Base-by-base conservation (phyloP, 169 alveolate species). In the Eimeria brunetti region DNA sequence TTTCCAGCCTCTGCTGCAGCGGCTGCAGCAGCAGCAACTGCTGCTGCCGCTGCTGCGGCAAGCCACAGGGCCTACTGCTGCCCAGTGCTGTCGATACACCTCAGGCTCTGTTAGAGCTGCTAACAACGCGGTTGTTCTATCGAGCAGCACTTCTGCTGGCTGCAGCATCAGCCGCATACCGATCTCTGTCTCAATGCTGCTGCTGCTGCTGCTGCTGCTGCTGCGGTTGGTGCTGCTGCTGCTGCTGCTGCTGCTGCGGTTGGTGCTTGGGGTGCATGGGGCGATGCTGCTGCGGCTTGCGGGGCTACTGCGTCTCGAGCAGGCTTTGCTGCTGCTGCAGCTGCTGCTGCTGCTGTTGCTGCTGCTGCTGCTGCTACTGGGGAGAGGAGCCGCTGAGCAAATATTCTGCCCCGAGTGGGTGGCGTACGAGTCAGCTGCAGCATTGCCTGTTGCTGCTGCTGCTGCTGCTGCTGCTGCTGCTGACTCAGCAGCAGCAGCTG, bases 201-300 rank as follows among this genome's bases (percentile, higher is more conserved):
- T 83, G 90, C 90, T 83, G 90, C 76, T 83, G 69, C 88, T 46
- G 58, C 62, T 49, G 90, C 88, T 78, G 88, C 90, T 83, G 90
- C 88, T 44, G 88, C 88, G 7, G 58, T 27, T 1, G 33, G 22
- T 44, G 62, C 88, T 78, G 64, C 64, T 30, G 90, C 75, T 83
- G 88, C 88, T 46, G 88, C 20, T 27, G 60, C 12, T n/a, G 83
- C 51, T 38, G 44, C n/a, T 38, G 83, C 53, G 9, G 75, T n/a
- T 62, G 75, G 36, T n/a, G 75, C 30, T 62, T 12, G 76, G 76
- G 14, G 41, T 64, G 41, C 41, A 64, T 16, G 24, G 33, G 18
- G 58, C 58, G 12, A 12, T 51, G 58, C 18, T 51, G 58, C 58
- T 51, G 58, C 58, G 58, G 58, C 12, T 12, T 24, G 41, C 16